Percentiles rank a stretch among this genome's conserved stretches.
Conservation (phyloP, 2,329 filamentous ascomycete species). For the Diaporthe vaccinii region DNA sequence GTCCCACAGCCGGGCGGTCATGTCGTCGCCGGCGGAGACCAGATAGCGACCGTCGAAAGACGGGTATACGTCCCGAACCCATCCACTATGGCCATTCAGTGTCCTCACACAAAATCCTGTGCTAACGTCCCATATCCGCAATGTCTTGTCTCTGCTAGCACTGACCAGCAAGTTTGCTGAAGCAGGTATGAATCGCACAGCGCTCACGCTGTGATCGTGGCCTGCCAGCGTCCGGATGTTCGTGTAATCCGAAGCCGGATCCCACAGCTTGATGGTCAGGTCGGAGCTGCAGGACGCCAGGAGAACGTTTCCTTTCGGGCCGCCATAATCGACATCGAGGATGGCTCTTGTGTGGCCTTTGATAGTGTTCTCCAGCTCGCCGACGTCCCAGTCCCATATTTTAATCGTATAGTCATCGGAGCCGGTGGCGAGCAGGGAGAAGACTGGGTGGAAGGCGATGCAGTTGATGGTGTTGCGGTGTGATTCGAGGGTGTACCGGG, state of each 20-base stretch:
- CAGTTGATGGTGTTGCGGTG: slow-evolving; percentile 87
- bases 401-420: slow-evolving; percentile 96
- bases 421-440: slow-evolving; percentile 89
- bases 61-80: slow-evolving; percentile 88
- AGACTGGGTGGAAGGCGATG: slow-evolving; percentile 92
- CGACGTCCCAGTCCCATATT: slow-evolving; percentile 97
- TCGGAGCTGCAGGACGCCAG: slow-evolving; percentile 88
- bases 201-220: slow-evolving; percentile 92
- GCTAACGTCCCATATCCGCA: slow-evolving; percentile 92
- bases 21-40: slow-evolving; percentile 85
- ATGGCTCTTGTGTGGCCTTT: slow-evolving; percentile 94
- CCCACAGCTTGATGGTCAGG: slow-evolving; percentile 94
- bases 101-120: slow-evolving; percentile 94
- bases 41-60: slow-evolving; percentile 87
- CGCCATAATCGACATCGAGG: slow-evolving; percentile 90
- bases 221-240: slow-evolving; percentile 92
- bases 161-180: slow-evolving; percentile 88
- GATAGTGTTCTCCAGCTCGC: slow-evolving; percentile 88
- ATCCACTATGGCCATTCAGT: slow-evolving; percentile 84
- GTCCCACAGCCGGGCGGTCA: slow-evolving; percentile 88
- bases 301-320: slow-evolving; percentile 82
- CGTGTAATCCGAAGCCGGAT: slow-evolving; percentile 91
- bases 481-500: slow-evolving; percentile 85
- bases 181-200: slow-evolving; percentile 90
- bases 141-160: slow-evolving; percentile 85